Base-by-base conservation (phyloP, 2,329 filamentous ascomycete species). In the Graphilbum sp. region DNA sequence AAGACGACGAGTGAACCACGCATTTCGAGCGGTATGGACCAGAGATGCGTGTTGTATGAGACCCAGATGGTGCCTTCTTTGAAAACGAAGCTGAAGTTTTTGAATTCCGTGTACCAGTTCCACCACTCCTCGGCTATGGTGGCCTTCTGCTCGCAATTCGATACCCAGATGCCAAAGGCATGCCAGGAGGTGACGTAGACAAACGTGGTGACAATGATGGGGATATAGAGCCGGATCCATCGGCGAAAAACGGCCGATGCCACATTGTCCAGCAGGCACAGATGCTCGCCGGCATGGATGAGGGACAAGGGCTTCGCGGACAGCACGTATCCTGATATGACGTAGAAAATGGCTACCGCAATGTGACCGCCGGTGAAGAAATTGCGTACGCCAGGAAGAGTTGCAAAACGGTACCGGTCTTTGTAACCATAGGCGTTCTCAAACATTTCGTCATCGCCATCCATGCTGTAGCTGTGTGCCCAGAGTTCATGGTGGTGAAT, bases 41-140 rank as follows among this genome's bases (percentile, higher is more conserved):
- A 78, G 3, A 69, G 50, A 45, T 79, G 75, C 21, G 60, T 62
- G 46, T 75, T 73, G 54, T 72, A 72, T 12, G 56, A 54, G 39
- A 75, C 62, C 60, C 70, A 76, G 11, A 69, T 65, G 10, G 65
- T 66, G 7, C 72, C 70, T 8, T 61, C 61, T 32, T 69, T 67
- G 55, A 72, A 81, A 30, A 79, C 51, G 50, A 76, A 81, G 53
- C 67, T 80, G 56, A 76, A 80, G 52, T 79, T 79, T 51, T 80
- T 81, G 50, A 71, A 60, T 50, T 80, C 71, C 42, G 51, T 42
- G 44, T 67, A 67, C 47, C 64, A 60, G 6, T 52, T 46, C 57
- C 64, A 69, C 2, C 72, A 43, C 46, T 75, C 71, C 11, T 62
- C 63, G 8, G 50, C 43, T 47, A 64, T 63, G 24, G 46, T 67